Evolutionary conservation across 148 eudicot genomes (phyloP).

Genomic region (Chenopodium berlandieri): DNA sequence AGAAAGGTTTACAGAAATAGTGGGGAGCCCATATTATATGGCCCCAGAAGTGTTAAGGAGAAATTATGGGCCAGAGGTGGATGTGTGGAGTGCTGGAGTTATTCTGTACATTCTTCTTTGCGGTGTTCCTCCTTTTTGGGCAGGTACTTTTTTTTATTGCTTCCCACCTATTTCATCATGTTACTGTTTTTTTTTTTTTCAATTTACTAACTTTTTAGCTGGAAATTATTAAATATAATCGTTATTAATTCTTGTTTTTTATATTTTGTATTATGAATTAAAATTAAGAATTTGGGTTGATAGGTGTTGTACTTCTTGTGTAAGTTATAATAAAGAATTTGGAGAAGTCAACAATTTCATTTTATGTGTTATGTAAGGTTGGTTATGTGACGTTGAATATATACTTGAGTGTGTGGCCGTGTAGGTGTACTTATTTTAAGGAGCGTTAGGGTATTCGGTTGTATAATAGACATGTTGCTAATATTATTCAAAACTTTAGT

Average conservation of each 20-base stretch:
- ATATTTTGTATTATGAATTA: no score
- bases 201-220: not conserved
- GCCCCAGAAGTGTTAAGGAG: slow-evolving; percentile 92
- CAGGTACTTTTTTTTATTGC: slow-evolving; percentile 44
- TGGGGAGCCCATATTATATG: slow-evolving; percentile 93
- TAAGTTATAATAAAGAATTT: not conserved
- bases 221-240: not conserved
- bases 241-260: no score
- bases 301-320: not conserved
- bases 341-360: not conserved
- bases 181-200: not conserved
- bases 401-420: not conserved
- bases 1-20: slow-evolving; percentile 75
- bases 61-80: slow-evolving; percentile 85
- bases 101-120: slow-evolving; percentile 79
- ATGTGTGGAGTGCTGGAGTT: slow-evolving; percentile 93
- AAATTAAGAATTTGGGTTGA: not conserved
- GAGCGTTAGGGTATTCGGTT: no score
- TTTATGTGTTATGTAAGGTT: not conserved
- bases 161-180: not conserved
- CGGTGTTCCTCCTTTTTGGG: slow-evolving; percentile 97
- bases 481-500: not conserved
- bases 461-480: not conserved
- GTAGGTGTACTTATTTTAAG: no score
- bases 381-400: not conserved